Base-by-base conservation (phyloP, 441 rosid genomes). In the Hura crepitans region DNA sequence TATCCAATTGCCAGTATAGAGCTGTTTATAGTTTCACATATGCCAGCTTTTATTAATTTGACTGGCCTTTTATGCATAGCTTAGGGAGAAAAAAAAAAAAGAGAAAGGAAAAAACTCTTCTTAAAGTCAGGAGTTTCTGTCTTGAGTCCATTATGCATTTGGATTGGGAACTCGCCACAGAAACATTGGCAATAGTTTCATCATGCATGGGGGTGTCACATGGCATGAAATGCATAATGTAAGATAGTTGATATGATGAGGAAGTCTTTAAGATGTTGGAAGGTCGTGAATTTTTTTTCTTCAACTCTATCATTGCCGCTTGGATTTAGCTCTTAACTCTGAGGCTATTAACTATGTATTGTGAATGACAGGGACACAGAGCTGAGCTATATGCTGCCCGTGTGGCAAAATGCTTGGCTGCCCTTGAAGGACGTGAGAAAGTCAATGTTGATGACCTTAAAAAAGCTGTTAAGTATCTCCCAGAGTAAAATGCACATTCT, bases 341-440 rank as follows among this genome's bases (percentile, higher is more conserved):
- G n/a, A 45, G 23, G 42, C 46, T 39, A 50, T 35, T 67, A 57
- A 69, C 31, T 66, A 43, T 53, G 47, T 69, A n/a, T 37, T 62
- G 20, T 70, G 49, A 54, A 62, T 75, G 64, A 63, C 93, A 95
- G 99, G 97, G 99, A 74, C 99, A 92, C 84, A 85, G 99, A 69
- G 98, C 99, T 55, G 98, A 95, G 81, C 78, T 92, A 33, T 95
- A 90, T 89, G 95, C 98, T 76, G 89, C 96, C 45, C 91, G 96
- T 62, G 98, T 92, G 45, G 91, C 99, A 68, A 95, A 95, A 85
- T 92, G 97, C 84, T 83, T 95, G 80, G 89, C 99, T 80, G 97
- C 99, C 72, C 35, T 92, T 56, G 99, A 95, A 84, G 99, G 97
- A 63, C 88, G 98, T 62, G 99, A 92, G 73, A 95, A 85, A 86